These are phyloP conservation scores for Quercus lobata DNA, from an alignment of 331 rosid species.

Conservation along the genomic window DNA sequence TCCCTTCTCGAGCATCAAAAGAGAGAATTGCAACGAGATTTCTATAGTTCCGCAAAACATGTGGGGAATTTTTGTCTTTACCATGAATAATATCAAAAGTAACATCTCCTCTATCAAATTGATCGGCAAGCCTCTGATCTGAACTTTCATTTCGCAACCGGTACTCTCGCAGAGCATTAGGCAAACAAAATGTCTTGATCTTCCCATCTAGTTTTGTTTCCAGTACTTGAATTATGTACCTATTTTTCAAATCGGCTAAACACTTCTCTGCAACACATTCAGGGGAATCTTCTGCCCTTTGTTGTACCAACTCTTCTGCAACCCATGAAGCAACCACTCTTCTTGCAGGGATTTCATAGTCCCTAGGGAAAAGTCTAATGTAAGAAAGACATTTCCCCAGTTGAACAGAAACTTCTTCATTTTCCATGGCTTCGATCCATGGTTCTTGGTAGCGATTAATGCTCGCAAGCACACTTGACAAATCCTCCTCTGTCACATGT, in stretches of 20 bases:
- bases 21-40: not conserved
- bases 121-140: too few relatives aligned
- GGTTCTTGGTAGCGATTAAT: not conserved
- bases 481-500: not conserved
- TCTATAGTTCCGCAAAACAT: accelerated
- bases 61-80: accelerated
- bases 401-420: too few relatives aligned
- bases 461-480: not conserved
- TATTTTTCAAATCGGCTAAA: constrained; percentile 7
- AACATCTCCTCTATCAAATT: too few relatives aligned
- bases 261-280: constrained; percentile 13
- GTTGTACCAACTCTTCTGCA: constrained; percentile 7
- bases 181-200: constrained; percentile 29
- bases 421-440: not conserved
- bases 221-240: constrained; percentile 23
- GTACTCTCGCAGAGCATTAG: not conserved
- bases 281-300: too few relatives aligned
- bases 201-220: constrained; percentile 17
- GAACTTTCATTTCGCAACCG: too few relatives aligned
- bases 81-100: too few relatives aligned
- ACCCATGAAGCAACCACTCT: constrained; percentile 36
- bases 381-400: constrained; percentile 4
- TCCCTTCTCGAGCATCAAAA: constrained; percentile 38
- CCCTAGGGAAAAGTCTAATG: constrained; percentile 24
- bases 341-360: constrained; percentile 33